Percentiles rank a stretch among this genome's conserved stretches.
These are phyloP conservation scores for Sambucus nigra DNA, from an alignment of 129 eudicot genomes.

Conservation along the genomic window DNA sequence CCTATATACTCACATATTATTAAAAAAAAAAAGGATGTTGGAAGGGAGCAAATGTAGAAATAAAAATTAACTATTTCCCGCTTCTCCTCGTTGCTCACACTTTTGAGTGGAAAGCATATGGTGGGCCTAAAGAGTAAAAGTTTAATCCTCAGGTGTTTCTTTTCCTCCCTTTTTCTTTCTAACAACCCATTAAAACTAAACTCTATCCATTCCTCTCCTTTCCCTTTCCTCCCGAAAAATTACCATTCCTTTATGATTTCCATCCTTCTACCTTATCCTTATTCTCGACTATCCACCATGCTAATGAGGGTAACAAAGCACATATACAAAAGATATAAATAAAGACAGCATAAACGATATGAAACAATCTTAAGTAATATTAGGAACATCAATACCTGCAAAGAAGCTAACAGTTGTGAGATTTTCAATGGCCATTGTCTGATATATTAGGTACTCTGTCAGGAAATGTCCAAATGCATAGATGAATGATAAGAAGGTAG, in stretches of 20 bases:
- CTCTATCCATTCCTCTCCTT: neutral
- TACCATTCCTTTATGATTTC: neutral
- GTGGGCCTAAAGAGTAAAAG: neutral
- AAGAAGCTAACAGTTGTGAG: conserved; percentile 49
- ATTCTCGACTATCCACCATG: too few relatives aligned
- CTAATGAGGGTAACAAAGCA: too few relatives aligned
- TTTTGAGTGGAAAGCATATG: neutral
- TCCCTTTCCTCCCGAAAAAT: neutral
- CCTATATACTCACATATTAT: too few relatives aligned
- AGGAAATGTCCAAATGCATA: conserved; percentile 63
- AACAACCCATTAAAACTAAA: neutral
- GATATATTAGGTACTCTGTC: conserved; percentile 50
- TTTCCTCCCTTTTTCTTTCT: neutral
- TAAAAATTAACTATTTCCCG: neutral
- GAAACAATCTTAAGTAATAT: neutral
- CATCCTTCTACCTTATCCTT: neutral
- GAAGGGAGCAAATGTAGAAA: too few relatives aligned
- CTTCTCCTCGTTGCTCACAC: neutral
- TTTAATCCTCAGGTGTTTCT: neutral
- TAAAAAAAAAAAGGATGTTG: too few relatives aligned
- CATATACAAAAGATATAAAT: neutral
- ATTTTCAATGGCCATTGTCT: conserved; percentile 51
- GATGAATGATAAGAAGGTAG: conserved; percentile 50
- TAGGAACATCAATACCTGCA: conserved; percentile 29
- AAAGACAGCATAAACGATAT: neutral